These are phyloP conservation scores for Penicillium sp. DNA, from an alignment of 2,329 filamentous ascomycete genomes.

Conservation along the genomic window DNA sequence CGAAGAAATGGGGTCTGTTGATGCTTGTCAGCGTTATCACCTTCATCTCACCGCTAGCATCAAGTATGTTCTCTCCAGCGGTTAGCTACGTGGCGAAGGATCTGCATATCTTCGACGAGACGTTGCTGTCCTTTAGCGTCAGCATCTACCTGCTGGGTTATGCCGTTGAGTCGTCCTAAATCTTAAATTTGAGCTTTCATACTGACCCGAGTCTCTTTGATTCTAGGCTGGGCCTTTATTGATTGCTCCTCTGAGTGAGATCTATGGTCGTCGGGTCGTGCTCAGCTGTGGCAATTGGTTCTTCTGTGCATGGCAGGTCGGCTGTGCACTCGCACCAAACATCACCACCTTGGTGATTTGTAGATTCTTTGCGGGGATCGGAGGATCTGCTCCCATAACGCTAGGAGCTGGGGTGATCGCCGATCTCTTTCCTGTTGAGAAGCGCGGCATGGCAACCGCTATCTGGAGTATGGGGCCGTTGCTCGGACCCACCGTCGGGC, in stretches of 20 bases:
- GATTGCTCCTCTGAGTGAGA: conserved; percentile 65
- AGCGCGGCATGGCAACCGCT: conserved; percentile 45
- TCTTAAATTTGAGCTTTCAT: neutral
- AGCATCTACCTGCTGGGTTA: conserved; percentile 36
- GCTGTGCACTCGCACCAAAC: conserved; percentile 56
- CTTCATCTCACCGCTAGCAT: conserved; percentile 34
- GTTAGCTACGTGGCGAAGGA: conserved; percentile 26
- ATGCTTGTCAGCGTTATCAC: conserved; percentile 30
- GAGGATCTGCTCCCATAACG: conserved; percentile 36
- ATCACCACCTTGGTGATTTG: conserved; percentile 62
- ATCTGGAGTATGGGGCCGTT: conserved; percentile 45
- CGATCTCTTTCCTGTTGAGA: conserved; percentile 45
- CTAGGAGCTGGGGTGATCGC: conserved; percentile 49
- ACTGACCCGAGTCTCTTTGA: neutral
- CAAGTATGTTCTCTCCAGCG: conserved; percentile 35
- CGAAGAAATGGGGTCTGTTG: conserved; percentile 29
- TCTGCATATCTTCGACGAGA: conserved; percentile 22
- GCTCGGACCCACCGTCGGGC: conserved; percentile 45
- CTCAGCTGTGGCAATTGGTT: conserved; percentile 61
- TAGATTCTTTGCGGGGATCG: conserved; percentile 62
- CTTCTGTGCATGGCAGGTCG: conserved; percentile 63
- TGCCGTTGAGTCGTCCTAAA: conserved; percentile 21
- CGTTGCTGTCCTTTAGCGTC: conserved; percentile 31
- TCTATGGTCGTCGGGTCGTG: conserved; percentile 62
- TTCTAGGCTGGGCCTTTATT: conserved; percentile 57